Conservation (phyloP, 2,329 filamentous ascomycete genomes). For the Ramichloridium luteum region DNA sequence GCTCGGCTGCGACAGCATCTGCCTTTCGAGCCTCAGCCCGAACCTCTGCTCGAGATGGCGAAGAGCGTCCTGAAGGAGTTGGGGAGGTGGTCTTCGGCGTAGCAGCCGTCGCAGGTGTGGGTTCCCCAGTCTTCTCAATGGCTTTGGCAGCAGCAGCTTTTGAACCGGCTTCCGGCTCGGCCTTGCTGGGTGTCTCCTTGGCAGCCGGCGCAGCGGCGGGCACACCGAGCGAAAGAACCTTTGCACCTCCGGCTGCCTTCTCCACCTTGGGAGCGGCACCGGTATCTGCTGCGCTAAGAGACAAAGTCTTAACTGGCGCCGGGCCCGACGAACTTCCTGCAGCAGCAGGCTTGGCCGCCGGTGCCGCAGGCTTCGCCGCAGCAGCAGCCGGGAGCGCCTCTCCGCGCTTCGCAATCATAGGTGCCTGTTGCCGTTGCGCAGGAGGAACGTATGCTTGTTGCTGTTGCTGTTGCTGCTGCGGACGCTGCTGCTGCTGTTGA, state of each 20-base stretch:
- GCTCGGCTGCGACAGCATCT: conserved; percentile 76
- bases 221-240: conserved; percentile 58
- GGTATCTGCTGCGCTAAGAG: conserved; percentile 37
- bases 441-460: conserved; percentile 40
- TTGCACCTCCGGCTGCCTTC: conserved; percentile 40
- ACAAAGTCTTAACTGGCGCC: conserved; percentile 46
- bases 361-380: conserved; percentile 32
- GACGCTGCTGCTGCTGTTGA: conserved; percentile 30
- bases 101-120: conserved; percentile 39
- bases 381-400: conserved; percentile 39
- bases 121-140: conserved; percentile 78
- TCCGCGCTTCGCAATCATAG: conserved; percentile 52
- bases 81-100: conserved; percentile 63
- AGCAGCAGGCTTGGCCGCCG: conserved; percentile 31
- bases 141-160: conserved; percentile 83
- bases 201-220: conserved; percentile 35
- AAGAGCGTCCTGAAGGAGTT: conserved; percentile 60
- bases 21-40: conserved; percentile 51
- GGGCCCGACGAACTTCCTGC: conserved; percentile 42
- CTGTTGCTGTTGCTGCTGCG: conserved; percentile 25
- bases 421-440: conserved; percentile 40
- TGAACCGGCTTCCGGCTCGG: conserved; percentile 55
- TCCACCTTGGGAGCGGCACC: conserved; percentile 45
- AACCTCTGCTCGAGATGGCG: conserved; percentile 45
- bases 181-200: conserved; percentile 24